Conservation (phyloP, 2,329 filamentous ascomycete species). For the Allantophomopsis cytisporea region DNA sequence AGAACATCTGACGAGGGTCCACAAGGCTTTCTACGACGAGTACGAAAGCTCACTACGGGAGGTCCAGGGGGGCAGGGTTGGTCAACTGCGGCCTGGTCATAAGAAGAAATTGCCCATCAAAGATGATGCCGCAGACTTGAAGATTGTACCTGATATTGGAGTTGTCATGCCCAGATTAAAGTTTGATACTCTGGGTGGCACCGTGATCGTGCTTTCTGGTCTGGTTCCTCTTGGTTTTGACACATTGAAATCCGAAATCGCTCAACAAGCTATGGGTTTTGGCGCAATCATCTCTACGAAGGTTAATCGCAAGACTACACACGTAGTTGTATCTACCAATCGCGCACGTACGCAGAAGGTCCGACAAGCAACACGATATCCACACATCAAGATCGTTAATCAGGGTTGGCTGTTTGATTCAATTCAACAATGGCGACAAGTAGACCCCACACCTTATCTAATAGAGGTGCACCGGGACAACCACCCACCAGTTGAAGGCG, state of each 20-base stretch:
- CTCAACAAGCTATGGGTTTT: constrained; percentile 74
- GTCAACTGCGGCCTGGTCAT: constrained; percentile 19
- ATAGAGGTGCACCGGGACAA: constrained; percentile 3
- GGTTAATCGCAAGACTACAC: constrained; percentile 52
- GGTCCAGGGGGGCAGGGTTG: constrained; percentile 24
- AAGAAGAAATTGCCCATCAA: constrained; percentile 29
- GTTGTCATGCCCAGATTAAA: constrained; percentile 76
- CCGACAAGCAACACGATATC: constrained; percentile 66
- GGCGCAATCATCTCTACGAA: constrained; percentile 49
- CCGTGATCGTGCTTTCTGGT: constrained; percentile 78
- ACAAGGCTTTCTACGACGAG: constrained; percentile 68
- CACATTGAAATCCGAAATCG: constrained; percentile 69
- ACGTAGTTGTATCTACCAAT: constrained; percentile 58
- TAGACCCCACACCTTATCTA: constrained; percentile 70
- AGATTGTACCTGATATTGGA: constrained; percentile 71
- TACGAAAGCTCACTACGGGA: constrained; percentile 45
- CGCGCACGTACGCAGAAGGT: constrained; percentile 82
- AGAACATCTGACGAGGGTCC: constrained; percentile 60
- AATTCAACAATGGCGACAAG: constrained; percentile 67
- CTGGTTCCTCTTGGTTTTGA: constrained; percentile 75
- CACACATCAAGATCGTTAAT: constrained; percentile 80
- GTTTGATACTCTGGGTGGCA: constrained; percentile 53
- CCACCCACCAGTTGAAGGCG: no score
- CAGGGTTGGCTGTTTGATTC: constrained; percentile 82
- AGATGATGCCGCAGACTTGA: constrained; percentile 28